Conservation (phyloP, 176 grass and related monocot genomes). For the Triticum turgidum region DNA sequence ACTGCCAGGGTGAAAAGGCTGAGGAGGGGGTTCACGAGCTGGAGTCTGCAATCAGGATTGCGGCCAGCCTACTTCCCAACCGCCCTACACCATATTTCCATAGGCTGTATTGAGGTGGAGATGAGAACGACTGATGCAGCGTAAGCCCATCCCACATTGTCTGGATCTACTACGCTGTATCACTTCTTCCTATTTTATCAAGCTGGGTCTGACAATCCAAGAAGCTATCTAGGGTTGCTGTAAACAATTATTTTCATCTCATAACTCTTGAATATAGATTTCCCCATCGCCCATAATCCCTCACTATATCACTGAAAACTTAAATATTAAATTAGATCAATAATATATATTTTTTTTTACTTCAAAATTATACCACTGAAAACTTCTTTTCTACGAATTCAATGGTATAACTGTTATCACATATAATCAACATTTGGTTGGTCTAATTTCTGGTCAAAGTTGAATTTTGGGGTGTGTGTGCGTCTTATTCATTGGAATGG, state of each 20-base stretch:
- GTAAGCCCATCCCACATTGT: neutral
- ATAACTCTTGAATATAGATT: neutral
- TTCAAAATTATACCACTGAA: too few species aligned
- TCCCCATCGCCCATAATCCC: neutral
- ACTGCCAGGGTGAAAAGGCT: neutral
- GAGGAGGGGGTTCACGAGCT: slow-evolving; percentile 11
- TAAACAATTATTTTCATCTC: neutral
- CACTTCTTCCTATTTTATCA: neutral
- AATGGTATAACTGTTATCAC: too few species aligned
- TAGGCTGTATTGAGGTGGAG: neutral
- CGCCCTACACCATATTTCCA: neutral
- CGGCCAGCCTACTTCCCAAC: slow-evolving; percentile 1
- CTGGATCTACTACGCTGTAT: neutral
- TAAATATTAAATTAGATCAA: too few species aligned
- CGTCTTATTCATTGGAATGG: too few species aligned
- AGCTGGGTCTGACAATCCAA: neutral
- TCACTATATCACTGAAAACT: too few species aligned
- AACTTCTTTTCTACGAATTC: too few species aligned
- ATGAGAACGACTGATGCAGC: neutral
- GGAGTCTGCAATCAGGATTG: slow-evolving; percentile 8
- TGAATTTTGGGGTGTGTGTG: too few species aligned
- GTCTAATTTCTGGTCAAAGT: too few species aligned
- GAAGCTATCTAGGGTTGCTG: neutral
- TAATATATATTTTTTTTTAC: too few species aligned
- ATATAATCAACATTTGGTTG: too few species aligned